These are phyloP conservation scores for Claviceps sp. DNA, from an alignment of 2,329 filamentous ascomycete genomes.

Conservation along the genomic window DNA sequence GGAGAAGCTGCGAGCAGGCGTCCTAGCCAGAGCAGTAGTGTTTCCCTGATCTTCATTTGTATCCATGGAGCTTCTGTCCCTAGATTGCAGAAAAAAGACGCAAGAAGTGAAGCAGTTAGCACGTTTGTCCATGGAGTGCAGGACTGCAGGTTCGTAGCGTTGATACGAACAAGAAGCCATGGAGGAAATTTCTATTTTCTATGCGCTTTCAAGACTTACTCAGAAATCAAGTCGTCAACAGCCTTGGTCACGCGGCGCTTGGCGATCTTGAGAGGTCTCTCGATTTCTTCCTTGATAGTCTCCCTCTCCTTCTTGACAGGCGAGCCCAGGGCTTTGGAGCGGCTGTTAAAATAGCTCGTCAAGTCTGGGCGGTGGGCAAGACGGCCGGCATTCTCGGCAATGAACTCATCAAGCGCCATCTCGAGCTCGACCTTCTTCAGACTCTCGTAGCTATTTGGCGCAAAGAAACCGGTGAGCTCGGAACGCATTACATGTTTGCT, in stretches of 20 bases:
- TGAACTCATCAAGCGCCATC: conserved; percentile 56
- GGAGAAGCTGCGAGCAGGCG: conserved; percentile 37
- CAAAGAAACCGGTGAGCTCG: neutral
- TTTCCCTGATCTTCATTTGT: conserved; percentile 21
- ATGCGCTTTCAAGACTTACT: conserved; percentile 23
- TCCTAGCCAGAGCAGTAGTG: conserved; percentile 33
- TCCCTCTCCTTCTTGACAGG: conserved; percentile 46
- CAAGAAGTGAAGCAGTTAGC: neutral
- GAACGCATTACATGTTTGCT: too few relatives aligned
- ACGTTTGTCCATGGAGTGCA: neutral
- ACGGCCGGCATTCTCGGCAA: conserved; percentile 53
- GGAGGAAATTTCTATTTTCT: too few relatives aligned
- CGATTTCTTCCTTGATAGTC: conserved; percentile 21
- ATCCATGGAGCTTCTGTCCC: neutral
- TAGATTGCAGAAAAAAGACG: too few relatives aligned
- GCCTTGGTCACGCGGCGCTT: conserved; percentile 32
- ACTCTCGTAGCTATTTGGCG: conserved; percentile 44
- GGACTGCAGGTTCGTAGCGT: neutral
- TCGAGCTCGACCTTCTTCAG: conserved; percentile 73
- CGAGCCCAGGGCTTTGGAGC: conserved; percentile 43
- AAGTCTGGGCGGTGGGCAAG: conserved; percentile 52
- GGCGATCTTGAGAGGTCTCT: conserved; percentile 29
- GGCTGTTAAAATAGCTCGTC: conserved; percentile 61
- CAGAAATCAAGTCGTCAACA: conserved; percentile 30
- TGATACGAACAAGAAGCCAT: neutral